Conservation (phyloP, 2,329 filamentous ascomycete species). For the Monosporascus sp. region DNA sequence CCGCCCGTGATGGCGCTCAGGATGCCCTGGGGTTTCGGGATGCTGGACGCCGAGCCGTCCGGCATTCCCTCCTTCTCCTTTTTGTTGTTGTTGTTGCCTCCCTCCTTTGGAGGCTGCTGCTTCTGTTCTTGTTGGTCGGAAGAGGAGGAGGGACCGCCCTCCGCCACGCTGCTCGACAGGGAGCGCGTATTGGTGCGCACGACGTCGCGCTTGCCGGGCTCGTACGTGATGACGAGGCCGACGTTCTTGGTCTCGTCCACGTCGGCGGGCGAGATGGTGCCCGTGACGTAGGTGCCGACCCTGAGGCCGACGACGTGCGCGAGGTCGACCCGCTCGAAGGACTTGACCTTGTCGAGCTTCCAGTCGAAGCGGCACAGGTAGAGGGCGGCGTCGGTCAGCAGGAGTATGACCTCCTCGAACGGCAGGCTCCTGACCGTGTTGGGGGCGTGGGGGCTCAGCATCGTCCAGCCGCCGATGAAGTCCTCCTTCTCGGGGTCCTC, state of each 20-base stretch:
- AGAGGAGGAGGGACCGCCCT: conserved; percentile 24
- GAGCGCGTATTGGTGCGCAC: conserved; percentile 82
- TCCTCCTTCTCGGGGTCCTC: conserved; percentile 72
- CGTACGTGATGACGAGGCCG: conserved; percentile 76
- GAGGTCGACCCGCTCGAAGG: conserved; percentile 81
- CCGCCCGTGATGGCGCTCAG: conserved; percentile 15
- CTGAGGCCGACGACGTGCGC: conserved; percentile 67
- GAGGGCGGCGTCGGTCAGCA: conserved; percentile 78
- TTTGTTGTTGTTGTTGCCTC: neutral
- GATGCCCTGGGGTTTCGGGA: conserved; percentile 17
- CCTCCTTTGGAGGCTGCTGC: neutral
- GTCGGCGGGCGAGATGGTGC: conserved; percentile 72
- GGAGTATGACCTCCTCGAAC: conserved; percentile 82
- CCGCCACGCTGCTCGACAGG: conserved; percentile 49
- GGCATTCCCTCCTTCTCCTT: neutral
- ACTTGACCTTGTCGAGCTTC: conserved; percentile 89
- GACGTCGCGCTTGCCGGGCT: conserved; percentile 64
- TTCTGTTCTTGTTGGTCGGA: conserved; percentile 7
- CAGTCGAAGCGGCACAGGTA: conserved; percentile 93
- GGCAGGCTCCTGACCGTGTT: conserved; percentile 66
- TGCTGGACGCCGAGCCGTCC: conserved; percentile 8
- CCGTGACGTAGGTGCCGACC: conserved; percentile 85
- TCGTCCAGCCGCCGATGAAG: conserved; percentile 82
- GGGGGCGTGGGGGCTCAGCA: conserved; percentile 68
- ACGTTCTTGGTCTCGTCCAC: conserved; percentile 75